These are phyloP conservation scores for Incumbomyces delicatus DNA, from an alignment of 2,329 filamentous ascomycete species.

Conservation along the genomic window DNA sequence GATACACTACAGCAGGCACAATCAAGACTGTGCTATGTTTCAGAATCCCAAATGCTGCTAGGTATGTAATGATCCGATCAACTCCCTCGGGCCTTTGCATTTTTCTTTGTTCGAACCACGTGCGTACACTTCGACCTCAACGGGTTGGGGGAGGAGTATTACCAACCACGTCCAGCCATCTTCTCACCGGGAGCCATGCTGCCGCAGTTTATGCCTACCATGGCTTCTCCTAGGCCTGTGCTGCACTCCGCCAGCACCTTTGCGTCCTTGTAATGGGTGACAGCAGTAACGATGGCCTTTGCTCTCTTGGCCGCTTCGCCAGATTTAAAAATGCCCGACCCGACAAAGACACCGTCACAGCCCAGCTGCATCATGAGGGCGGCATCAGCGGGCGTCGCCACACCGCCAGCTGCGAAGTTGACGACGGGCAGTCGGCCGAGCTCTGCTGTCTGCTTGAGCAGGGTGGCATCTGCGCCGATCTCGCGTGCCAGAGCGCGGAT, in stretches of 20 bases:
- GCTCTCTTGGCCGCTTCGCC: conserved; percentile 84
- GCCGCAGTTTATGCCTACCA: conserved; percentile 87
- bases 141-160: no score
- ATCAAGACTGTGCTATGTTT: no score
- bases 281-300: conserved; percentile 87
- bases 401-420: conserved; percentile 95
- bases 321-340: conserved; percentile 93
- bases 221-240: conserved; percentile 86
- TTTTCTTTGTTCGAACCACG: no score
- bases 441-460: conserved; percentile 79
- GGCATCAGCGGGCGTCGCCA: conserved; percentile 97
- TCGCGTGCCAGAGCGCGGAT: conserved; percentile 72
- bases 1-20: no score
- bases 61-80: no score
- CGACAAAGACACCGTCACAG: conserved; percentile 96
- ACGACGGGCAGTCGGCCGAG: conserved; percentile 85
- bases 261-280: conserved; percentile 79
- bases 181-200: conserved; percentile 70
- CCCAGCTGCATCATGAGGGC: conserved; percentile 99
- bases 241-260: conserved; percentile 80
- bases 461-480: conserved; percentile 63
- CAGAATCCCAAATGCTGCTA: no score
- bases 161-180: conserved; percentile 81
- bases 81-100: no score
- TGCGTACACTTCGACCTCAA: no score